Base-by-base conservation (phyloP, 495 filamentous ascomycete species). In the Neurospora sp. region DNA sequence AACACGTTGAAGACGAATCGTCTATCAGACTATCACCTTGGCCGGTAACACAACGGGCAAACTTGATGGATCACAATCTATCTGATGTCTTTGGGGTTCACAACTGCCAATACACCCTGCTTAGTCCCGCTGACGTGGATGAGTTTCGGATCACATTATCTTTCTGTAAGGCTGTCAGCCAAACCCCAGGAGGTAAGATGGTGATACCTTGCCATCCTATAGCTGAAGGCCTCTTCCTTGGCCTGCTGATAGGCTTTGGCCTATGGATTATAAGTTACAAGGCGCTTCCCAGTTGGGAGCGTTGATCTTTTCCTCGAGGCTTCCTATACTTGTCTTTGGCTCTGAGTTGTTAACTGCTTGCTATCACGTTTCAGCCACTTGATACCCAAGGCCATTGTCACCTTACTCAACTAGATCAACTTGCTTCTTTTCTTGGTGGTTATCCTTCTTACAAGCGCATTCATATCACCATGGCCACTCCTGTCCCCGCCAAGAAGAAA, bases 401-500 rank as follows among this genome's bases (percentile, higher is more conserved):
- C 22, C 12, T 35, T 65, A 3, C 53, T 65, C 27, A 35, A 65
- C 12, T n/a, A n/a, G n/a, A n/a, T 0, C 18, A 20, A n/a, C n/a
- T n/a, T n/a, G n/a, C 53, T 65, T 48, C 1, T 22, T 27, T 18
- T 9, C 27, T 37, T 18, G 8, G 22, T 61, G 53, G 12, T 16
- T 8, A 61, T 16, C 6, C 27, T 65, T 35, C 20, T 7, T 35
- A 65, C 53, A 65, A 37, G 6, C 53, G 7, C 3, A 35, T 14
- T 16, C 16, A n/a, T 37, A 39, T 9, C 31, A 16, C 37, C 22
- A 73, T 39, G 44, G 10, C 68, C 37, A 42, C 69, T 31, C 27
- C 27, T 31, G 27, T 31, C 18, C 18, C 70, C 27, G 16, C 53
- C 5, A 69, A 48, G 53, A 76, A 73, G 40, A 76, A 76, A 27